These are phyloP conservation scores for Diaporthe citrichinensis DNA, from an alignment of 2,329 filamentous ascomycete species.

Conservation along the genomic window DNA sequence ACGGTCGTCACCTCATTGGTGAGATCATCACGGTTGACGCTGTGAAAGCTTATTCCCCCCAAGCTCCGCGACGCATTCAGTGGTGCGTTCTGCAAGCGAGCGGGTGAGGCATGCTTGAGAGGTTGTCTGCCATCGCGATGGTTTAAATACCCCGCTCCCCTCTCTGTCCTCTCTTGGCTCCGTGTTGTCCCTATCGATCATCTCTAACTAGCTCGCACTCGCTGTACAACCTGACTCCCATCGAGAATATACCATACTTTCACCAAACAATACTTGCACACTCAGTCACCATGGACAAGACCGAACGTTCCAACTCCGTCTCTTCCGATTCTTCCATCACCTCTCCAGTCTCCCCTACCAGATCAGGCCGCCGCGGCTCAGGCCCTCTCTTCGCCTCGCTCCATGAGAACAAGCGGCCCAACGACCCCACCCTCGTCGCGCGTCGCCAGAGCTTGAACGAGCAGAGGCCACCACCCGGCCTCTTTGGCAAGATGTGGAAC, in stretches of 20 bases:
- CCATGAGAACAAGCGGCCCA: slow-evolving; percentile 63
- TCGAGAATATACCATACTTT: background rate
- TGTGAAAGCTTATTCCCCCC: slow-evolving; percentile 28
- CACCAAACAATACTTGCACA: background rate
- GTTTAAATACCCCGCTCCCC: slow-evolving; percentile 31
- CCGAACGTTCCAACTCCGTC: slow-evolving; percentile 39
- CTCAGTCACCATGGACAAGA: slow-evolving; percentile 30
- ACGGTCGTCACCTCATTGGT: slow-evolving; percentile 21
- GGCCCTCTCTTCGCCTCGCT: slow-evolving; percentile 67
- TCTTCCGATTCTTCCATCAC: slow-evolving; percentile 33
- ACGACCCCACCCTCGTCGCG: slow-evolving; percentile 57
- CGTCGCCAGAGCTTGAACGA: slow-evolving; percentile 70
- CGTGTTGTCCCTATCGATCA: background rate
- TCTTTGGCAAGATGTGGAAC: slow-evolving; percentile 70
- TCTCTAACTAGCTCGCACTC: no score
- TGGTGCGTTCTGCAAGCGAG: slow-evolving; percentile 4
- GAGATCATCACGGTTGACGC: slow-evolving; percentile 22
- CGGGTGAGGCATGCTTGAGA: background rate
- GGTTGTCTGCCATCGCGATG: background rate
- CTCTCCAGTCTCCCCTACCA: slow-evolving; percentile 43
- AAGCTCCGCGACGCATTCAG: slow-evolving; percentile 1
- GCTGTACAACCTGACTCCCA: background rate
- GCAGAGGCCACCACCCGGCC: slow-evolving; percentile 63
- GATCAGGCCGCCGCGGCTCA: slow-evolving; percentile 53
- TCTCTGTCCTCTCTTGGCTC: background rate